Base-by-base conservation (phyloP, 345 rosid species). In the Eucalyptus tenuipes region DNA sequence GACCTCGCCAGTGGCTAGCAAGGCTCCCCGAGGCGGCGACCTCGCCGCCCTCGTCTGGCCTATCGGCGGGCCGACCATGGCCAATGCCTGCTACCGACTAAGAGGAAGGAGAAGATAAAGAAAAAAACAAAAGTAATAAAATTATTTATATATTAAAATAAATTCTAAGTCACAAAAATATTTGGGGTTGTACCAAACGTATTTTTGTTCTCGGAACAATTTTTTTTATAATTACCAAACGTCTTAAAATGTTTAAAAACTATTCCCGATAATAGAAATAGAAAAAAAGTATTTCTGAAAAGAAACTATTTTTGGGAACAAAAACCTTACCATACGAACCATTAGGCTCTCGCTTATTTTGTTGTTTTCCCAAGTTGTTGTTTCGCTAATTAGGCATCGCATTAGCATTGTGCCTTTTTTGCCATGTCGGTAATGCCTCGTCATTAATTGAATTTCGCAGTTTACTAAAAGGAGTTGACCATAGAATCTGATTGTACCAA, bases 201-300 rank as follows among this genome's bases (percentile, higher is more conserved):
- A 52, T 52, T 52, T 52, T 7, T 52, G 0, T 52, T 52, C 10
- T 20, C 0, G 2, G 4, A 52, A 52, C 2, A 18, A 17, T 4
- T 4, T 42, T 42, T 42, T 52, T 52, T 52, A 18, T 52, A 52
- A 1, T 52, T 52, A 52, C 2, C 4, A 18, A 52, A 52, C 1
- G 0, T 1, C 0, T 52, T 7, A 7, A 7, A 52, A 52, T 52
- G 0, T 0, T 52, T 0, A 17, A 1, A 52, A 52, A 18, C 1
- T 7, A 0, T 52, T 18, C 8, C 0, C 2, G 0, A 18, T 0
- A 18, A 7, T 0, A 7, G 0, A 52, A 52, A 52, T 18, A 0
- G 0, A 52, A 52, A 44, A 17, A 52, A 52, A 18, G 0, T 52
- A 18, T 3, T 52, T 52, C 3, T 3, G 0, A 50, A 18, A 52